Evolutionary conservation across 1,139 yeast species (phyloP), one percentile per base, ranked within the genome.

Genomic region (Geotrichum phurueaensis): DNA sequence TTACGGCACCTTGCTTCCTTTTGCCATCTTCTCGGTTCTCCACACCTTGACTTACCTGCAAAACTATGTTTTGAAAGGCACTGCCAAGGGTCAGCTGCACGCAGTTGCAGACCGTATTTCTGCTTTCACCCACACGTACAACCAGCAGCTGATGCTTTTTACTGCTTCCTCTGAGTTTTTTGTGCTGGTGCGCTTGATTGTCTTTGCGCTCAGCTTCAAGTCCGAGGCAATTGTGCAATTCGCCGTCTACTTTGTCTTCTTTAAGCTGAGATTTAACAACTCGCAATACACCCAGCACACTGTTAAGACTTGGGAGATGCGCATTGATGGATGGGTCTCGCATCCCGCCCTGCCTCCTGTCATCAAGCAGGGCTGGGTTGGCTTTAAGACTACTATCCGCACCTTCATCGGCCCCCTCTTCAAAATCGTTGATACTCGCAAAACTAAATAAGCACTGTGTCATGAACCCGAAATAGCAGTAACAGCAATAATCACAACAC

Each of bases 191-290:
- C 64, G 68, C 51, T 60, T 73, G 50, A 63, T 83, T 13, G 56
- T 84, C 59, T 78, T 84, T 66, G 82, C 88, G 36, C 57, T 90
- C 53, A 71, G 85, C n/a, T 85, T 85, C 77, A 80, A 85, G 71
- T 79, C 76, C 68, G 83, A 85, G 68, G 85, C 92, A 49, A 80
- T 89, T 79, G 68, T 84, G 61, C 82, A 85, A 20, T 79, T 88
- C 53, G 65, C 81, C 29, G 74, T 82, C 51, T 90, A 87, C 74
- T 71, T 83, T 36, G 64, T 84, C 23, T 92, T 92, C 75, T 79
- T 90, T 73, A 89, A 89, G 75, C 76, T 87, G 64, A 83, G 96
- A 74, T 89, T 79, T 71, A 96, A 89, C 71, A 85, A 84, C 68
- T 87, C 95, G 9, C 79, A 84, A 53, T 85, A 85, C 76, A 87